Percentiles rank a stretch among this genome's conserved stretches.
Conservation (phyloP, 345 rosid species). For the Hypericum perforatum region DNA sequence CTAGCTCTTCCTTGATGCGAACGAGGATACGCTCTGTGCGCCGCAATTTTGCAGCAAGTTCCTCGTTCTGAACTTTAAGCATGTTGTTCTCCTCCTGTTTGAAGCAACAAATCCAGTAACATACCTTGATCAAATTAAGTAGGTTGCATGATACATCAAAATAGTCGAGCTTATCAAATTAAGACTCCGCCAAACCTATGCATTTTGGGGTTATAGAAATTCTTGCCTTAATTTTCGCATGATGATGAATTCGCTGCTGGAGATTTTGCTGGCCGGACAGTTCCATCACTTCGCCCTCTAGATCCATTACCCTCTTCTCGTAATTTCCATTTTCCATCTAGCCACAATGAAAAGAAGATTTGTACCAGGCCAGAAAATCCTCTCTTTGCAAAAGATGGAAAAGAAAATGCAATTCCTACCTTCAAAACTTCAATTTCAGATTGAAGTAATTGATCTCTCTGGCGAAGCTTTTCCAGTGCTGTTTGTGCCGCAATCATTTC, state of each 20-base stretch:
- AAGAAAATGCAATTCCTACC: constrained; percentile 27
- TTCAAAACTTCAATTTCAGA: constrained; percentile 72
- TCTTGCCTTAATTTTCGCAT: constrained; percentile 85
- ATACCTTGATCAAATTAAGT: no score
- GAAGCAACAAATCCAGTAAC: no score
- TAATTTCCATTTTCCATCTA: constrained; percentile 61
- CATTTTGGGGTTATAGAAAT: neutral
- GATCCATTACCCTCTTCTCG: constrained; percentile 53
- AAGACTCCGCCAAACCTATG: no score
- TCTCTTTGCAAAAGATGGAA: neutral
- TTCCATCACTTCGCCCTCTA: constrained; percentile 70
- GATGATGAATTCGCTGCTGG: constrained; percentile 84
- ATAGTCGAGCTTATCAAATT: no score
- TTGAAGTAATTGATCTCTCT: constrained; percentile 52
- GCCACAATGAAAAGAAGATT: constrained; percentile 7
- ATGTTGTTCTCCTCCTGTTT: constrained; percentile 75
- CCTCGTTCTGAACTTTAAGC: constrained; percentile 67
- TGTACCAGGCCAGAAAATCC: neutral
- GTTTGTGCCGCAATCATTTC: constrained; percentile 63
- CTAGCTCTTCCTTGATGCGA: constrained; percentile 76
- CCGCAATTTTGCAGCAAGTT: constrained; percentile 50
- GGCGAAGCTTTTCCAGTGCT: constrained; percentile 63
- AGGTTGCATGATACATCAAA: no score
- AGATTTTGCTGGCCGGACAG: constrained; percentile 84
- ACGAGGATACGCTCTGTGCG: constrained; percentile 43